Evolutionary conservation across 345 rosid species (phyloP), one percentile per base, ranked within the genome.

Genomic region (Clarkia xantiana): DNA sequence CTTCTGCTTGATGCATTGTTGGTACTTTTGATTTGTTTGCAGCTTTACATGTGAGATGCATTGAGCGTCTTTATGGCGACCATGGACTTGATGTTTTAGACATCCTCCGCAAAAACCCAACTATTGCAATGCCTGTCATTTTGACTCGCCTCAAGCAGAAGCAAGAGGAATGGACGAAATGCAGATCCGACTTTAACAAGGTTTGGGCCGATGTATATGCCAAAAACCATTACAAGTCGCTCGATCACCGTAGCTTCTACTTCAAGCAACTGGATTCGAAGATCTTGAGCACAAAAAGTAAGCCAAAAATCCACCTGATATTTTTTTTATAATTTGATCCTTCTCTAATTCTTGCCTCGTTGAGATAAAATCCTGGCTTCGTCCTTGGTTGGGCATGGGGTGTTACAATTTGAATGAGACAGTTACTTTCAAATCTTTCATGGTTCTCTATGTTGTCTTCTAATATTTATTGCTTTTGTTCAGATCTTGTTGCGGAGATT

Each of bases 181-280:
- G 96, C 53, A 94, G 93, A 47, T 69, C 79, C 47, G 97, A 84
- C 73, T 83, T 90, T 66, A 90, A 86, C 70, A 77, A 79, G 72
- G 96, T 86, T 49, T 90, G 97, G 97, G 89, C 94, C 36, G 97
- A 90, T 43, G 83, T 90, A 44, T 90, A 90, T 74, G 66, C 77
- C 14, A 90, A 83, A 75, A 83, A 90, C 68, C 97, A 90, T 66
- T 81, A 79, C 76, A 90, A 90, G 63, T 90, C 97, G 9, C 91
- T 90, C 50, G 97, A 90, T 75, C 97, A 90, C 60, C 96, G 93
- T 49, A 90, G 97, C 77, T 90, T 90, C 93, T 90, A 83, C 65
- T 90, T 90, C 68, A 90, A 86, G 77, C 94, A 90, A 68, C 94
- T 86, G 74, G 97, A 90, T 72, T 83, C 93, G 56, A 90, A 90